Evolutionary conservation across 306 rosid genomes (phyloP), one percentile per base, ranked within the genome.

Genomic region (Cucurbita argyrosperma): DNA sequence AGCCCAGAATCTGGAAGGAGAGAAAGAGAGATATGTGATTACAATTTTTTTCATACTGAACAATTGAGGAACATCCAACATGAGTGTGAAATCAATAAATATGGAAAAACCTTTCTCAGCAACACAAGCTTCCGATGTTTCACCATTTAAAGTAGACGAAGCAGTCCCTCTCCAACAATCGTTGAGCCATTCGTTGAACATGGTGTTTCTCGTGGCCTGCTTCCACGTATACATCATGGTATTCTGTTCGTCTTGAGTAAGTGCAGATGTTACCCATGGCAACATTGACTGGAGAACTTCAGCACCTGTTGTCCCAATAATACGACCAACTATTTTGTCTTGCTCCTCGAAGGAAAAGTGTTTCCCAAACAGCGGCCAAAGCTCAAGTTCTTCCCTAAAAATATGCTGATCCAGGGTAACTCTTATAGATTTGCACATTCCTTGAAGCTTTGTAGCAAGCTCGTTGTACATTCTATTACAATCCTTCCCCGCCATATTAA

Each of bases 251-350:
- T 95, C 97, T 87, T 89, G 87, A 74, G 97, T 95, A 76, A 95
- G 97, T 64, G 99, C 99, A 73, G 96, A 85, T 78, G 97, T 95
- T 57, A 95, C 99, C 99, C 99, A 95, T 1, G 99, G 99, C 75
- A 95, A 81, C 97, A 95, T 95, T 76, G 99, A 95, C 74, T 95
- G 99, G 65, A 95, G 97, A 76, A 95, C 99, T 87, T 95, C 99
- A 76, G 99, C 99, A 75, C 99, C 99, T 5, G 99, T 95, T 51
- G 99, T 95, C 76, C 99, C 99, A 83, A 95, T 95, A 63, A 95
- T 95, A 65, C 92, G 90, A 11, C 97, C 97, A 47, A 95, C 96
- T 80, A 95, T 84, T 86, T 91, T 95, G 76, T 95, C 99, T 80
- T 95, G 99, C 87, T 95, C 99, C 82, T 95, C 96, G 76, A 95